A percentile compares a stretch with the other conserved stretches of the same genome.
Evolutionary conservation across 2,329 filamentous ascomycete species (phyloP).

Genomic region (Xylariaceae sp.): DNA sequence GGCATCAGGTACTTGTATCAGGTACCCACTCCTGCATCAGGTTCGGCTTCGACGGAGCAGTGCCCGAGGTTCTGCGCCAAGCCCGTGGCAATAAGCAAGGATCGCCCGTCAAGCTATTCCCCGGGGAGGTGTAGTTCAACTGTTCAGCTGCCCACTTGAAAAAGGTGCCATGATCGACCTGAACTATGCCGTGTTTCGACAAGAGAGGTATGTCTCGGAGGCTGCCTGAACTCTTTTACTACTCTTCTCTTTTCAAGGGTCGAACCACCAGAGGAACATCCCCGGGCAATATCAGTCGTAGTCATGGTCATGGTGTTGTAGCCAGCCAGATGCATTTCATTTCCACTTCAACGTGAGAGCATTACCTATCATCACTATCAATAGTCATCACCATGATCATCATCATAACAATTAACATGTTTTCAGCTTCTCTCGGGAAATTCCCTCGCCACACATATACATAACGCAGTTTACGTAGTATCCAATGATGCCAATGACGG

Average conservation of each 20-base stretch:
- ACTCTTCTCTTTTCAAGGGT: too few relatives aligned
- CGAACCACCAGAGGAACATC: too few relatives aligned
- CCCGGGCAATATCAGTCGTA: constrained; percentile 7
- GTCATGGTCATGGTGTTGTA: neutral
- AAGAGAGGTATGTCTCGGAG: constrained; percentile 18
- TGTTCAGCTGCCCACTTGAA: constrained; percentile 17
- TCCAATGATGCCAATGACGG: too few relatives aligned
- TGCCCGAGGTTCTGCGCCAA: constrained; percentile 20
- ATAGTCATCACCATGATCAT: neutral
- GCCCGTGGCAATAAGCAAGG: constrained; percentile 21
- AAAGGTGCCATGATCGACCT: constrained; percentile 20
- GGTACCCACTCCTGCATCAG: neutral
- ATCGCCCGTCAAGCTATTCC: constrained; percentile 22
- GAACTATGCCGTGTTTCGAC: constrained; percentile 25
- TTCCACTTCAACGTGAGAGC: neutral
- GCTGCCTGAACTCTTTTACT: constrained; percentile 8
- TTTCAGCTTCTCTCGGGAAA: too few relatives aligned
- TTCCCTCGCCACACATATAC: neutral
- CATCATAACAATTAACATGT: too few relatives aligned
- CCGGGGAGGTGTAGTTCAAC: constrained; percentile 27
- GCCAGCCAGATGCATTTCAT: constrained; percentile 7
- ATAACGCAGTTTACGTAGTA: too few relatives aligned
- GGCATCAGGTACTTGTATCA: too few relatives aligned
- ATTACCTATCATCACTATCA: neutral
- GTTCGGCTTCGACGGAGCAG: constrained; percentile 21